These are phyloP conservation scores for Heliamphora exappendiculata DNA, from an alignment of 148 eudicot species.

Conservation along the genomic window DNA sequence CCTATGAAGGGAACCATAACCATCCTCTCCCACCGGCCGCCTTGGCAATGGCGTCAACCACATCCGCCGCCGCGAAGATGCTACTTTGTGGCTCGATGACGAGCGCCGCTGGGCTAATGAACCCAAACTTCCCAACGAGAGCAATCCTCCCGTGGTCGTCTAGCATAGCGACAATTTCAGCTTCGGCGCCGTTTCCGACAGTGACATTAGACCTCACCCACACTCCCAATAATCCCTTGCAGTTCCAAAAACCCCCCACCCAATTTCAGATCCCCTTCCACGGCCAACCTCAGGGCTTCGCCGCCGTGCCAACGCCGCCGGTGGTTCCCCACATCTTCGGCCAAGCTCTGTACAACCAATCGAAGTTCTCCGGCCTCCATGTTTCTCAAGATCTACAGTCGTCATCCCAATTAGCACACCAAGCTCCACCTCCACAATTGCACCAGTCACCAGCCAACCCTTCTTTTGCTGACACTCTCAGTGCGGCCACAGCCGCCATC, in stretches of 20 bases:
- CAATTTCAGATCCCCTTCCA: conserved; percentile 50
- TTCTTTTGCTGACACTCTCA: conserved; percentile 48
- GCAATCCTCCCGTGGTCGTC: conserved; percentile 71
- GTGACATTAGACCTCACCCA: conserved; percentile 86
- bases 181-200: conserved; percentile 92
- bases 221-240: conserved; percentile 35
- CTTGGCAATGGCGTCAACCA: conserved; percentile 88
- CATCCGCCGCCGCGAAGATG: conserved; percentile 85
- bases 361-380: conserved; percentile 77
- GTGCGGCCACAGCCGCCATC: conserved; percentile 84
- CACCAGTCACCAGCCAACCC: conserved; percentile 20
- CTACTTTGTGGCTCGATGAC: conserved; percentile 90
- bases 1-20: conserved; percentile 89
- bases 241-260: conserved; percentile 35
- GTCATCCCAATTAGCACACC: conserved; percentile 15
- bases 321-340: conserved; percentile 35
- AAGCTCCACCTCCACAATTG: conserved; percentile 8
- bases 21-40: conserved; percentile 94
- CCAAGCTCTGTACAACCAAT: conserved; percentile 52
- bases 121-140: conserved; percentile 70
- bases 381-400: conserved; percentile 28
- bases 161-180: conserved; percentile 87
- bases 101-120: conserved; percentile 64
- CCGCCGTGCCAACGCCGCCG: conserved; percentile 5
- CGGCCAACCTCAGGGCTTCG: conserved; percentile 25